Conservation (phyloP, 1,284 basidiomycete species). For the Amylostereum chailletii region DNA sequence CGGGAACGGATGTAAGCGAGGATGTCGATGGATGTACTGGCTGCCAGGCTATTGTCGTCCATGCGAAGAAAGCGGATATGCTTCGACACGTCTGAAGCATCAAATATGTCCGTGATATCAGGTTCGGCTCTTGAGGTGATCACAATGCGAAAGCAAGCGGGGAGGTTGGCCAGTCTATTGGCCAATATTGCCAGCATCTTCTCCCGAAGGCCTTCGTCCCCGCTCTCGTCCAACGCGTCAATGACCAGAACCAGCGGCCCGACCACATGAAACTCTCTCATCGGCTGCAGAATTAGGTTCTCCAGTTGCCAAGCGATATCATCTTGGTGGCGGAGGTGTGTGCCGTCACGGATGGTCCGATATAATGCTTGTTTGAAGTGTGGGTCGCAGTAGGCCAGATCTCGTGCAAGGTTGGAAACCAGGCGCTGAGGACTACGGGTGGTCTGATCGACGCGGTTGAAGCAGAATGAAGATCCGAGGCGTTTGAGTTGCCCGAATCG, state of each 20-base stretch:
- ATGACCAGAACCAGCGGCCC: constrained; percentile 15
- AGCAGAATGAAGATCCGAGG: constrained; percentile 7
- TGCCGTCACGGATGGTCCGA: not conserved
- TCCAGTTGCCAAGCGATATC: constrained; percentile 8
- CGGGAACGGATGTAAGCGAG: too few relatives aligned
- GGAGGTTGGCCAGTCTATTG: not conserved
- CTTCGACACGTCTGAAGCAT: too few relatives aligned
- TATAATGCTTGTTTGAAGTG: not conserved
- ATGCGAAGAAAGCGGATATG: too few relatives aligned
- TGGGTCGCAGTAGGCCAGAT: constrained; percentile 4
- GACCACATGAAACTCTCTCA: constrained; percentile 1
- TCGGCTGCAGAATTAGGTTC: constrained; percentile 10
- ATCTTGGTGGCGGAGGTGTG: not conserved
- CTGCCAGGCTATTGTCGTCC: too few relatives aligned
- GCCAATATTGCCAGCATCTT: too few relatives aligned
- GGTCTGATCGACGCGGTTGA: not conserved
- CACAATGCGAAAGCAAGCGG: constrained; percentile 9
- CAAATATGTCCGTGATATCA: constrained; percentile 5
- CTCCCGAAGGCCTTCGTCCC: too few relatives aligned
- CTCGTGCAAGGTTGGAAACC: constrained; percentile 8
- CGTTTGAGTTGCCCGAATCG: not conserved
- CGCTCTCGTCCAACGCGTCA: constrained; percentile 15
- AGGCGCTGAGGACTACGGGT: not conserved
- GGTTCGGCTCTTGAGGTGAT: constrained; percentile 9
- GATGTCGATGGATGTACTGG: too few relatives aligned